Base-by-base conservation (phyloP, 192 early-diverging fungal species). In the Coemansia sp. region DNA sequence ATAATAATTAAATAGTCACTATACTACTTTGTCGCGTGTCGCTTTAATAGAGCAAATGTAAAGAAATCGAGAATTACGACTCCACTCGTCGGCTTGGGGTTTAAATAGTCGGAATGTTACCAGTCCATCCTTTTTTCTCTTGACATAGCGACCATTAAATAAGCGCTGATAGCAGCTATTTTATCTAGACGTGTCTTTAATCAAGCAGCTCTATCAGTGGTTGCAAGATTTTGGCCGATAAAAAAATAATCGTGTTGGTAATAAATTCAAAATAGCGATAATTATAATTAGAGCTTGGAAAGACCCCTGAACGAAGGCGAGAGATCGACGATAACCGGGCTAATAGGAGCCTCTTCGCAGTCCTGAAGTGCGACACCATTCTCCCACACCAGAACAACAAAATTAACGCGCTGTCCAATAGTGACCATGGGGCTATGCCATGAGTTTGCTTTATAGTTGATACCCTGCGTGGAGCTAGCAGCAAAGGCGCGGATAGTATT, bases 391-490 rank as follows among this genome's bases (percentile, higher is more conserved):
- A 95, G 75, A n/a, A 89, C 88, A 18, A 88, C 64, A 69, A 95
- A 96, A 64, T 89, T 80, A 31, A 89, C 85, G 43, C 78, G 80
- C 66, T 84, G 66, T 57, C 88, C 87, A 11, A 95, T 71, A 9
- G 86, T 87, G 52, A 96, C 85, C 93, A 96, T 95, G 18, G 95
- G 95, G 77, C 94, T 93, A 74, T 96, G 95, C 95, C 95, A 96
- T 52, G 90, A 87, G 72, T 91, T 92, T 15, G 88, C 85, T 62
- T 85, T 80, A 76, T 96, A 96, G 78, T 89, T 95, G 69, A 96
- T 87, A 2, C 92, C 95, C 81, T 95, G 93, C 10, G 81, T 87
- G 18, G 81, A 85, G 65, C 70, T 80, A 18, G 87, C 92, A 29
- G 92, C 78, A 75, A 95, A 95, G 2, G 92, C 92, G 24, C 86